phyloP scores from a whole-genome alignment of 148 eudicot species.

The Linanthus parryae region DNA sequence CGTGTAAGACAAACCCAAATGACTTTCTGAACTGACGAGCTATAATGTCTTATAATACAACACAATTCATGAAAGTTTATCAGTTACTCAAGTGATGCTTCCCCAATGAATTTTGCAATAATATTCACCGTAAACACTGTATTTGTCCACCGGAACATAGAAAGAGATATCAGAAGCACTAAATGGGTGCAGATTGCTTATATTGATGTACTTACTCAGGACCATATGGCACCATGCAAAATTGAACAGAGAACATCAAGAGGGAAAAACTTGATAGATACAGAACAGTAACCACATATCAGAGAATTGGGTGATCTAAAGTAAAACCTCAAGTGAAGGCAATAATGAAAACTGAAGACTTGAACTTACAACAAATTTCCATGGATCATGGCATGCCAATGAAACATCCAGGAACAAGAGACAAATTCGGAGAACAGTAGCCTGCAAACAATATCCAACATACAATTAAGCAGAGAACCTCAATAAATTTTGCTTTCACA shows the following conservation, averaged over 20 bases:
- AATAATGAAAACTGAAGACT: background rate
- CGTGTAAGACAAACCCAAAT: too few species aligned
- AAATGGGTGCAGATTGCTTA: too few species aligned
- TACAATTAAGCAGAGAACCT: conserved; percentile 6
- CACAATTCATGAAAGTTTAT: too few species aligned
- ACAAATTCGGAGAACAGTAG: conserved; percentile 74
- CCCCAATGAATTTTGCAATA: too few species aligned
- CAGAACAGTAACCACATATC: background rate
- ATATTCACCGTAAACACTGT: too few species aligned
- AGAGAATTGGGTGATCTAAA: background rate
- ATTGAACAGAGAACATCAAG: background rate
- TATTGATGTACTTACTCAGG: too few species aligned
- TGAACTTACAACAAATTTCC: conserved; percentile 65
- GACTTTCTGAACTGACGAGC: too few species aligned
- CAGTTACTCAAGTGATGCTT: too few species aligned
- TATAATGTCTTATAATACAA: too few species aligned
- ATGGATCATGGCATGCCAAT: conserved; percentile 53
- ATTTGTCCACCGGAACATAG: too few species aligned
- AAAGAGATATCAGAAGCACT: too few species aligned
- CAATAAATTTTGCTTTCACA: background rate
- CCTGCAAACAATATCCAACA: conserved; percentile 34
- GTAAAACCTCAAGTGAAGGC: background rate
- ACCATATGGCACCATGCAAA: background rate
- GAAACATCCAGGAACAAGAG: conserved; percentile 80
- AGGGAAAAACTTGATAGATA: background rate